Evolutionary conservation across 148 eudicot species (phyloP).

Genomic region (Rhododendron mucronatum): DNA sequence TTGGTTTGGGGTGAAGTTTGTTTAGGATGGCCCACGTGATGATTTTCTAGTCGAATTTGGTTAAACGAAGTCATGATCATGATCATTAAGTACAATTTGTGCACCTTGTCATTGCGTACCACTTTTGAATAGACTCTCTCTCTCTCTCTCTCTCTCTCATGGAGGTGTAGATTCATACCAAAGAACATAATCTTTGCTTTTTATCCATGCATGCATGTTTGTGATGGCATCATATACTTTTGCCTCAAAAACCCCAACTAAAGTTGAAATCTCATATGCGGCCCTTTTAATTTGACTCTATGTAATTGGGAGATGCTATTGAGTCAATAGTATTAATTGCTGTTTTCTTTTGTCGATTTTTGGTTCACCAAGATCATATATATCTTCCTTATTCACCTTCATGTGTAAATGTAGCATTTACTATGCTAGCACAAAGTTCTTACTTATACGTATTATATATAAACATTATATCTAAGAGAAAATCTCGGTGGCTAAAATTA

Average conservation of each 20-base stretch:
- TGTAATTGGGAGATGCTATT: not conserved
- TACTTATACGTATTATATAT: too few species aligned
- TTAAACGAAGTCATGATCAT: not conserved
- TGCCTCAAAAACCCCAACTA: not conserved
- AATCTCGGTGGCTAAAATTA: too few species aligned
- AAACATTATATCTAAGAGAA: too few species aligned
- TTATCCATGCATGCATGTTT: slow-evolving; percentile 1
- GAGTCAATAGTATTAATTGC: too few species aligned
- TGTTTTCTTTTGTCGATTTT: not conserved
- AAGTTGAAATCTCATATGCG: not conserved
- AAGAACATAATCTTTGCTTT: not conserved
- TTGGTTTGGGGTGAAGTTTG: not conserved
- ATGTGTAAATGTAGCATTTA: not conserved
- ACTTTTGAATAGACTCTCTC: not conserved
- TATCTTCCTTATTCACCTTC: not conserved
- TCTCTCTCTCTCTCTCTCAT: not conserved
- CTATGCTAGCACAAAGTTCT: too few species aligned
- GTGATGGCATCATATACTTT: slow-evolving; percentile 10
- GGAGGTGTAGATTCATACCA: slow-evolving; percentile 1
- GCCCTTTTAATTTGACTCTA: not conserved
- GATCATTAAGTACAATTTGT: not conserved
- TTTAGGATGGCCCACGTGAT: not conserved
- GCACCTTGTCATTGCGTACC: not conserved
- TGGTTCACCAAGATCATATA: not conserved
- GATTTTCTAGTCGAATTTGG: not conserved